Base-by-base conservation (phyloP, 1,284 basidiomycete genomes). In the Sutorius eximius region DNA sequence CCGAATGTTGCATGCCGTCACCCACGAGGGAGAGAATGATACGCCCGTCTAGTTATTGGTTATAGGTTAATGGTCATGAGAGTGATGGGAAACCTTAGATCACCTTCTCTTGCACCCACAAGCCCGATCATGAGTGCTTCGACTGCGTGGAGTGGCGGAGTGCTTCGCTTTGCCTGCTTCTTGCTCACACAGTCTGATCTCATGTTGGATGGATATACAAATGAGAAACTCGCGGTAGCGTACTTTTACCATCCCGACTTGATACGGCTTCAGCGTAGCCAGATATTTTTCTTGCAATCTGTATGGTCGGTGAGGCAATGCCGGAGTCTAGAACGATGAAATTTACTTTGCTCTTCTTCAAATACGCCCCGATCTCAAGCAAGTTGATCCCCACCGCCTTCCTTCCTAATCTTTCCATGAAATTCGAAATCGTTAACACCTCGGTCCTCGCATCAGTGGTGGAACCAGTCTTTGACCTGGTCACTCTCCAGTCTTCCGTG, bases 51-150 rank as follows among this genome's bases (percentile, higher is more conserved):
- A 13, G 52, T 52, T 11, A 44, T 20, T 20, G 20, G 41, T 46
- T 43, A 59, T 30, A 29, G 32, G 32, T 33, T 45, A 15, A 32
- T 20, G 4, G 30, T 8, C 29, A 38, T 41, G 18, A 24, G 3
- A 33, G 33, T 7, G 27, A 52, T 7, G 50, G 45, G 24, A 43
- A 48, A 20, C 3, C 7, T 12, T 30, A 43, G 44, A 44, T 45
- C 54, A 86, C 97, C 95, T 61, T 92, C 87, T 59, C 85, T 87
- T 0, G 89, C 81, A 59, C 91, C 86, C 1, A 88, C 88, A 22
- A 99, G 76, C 0, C 92, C 87, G 2, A 93, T 69, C 62, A 99
- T 82, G 65, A 98, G 93, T 22, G 85, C 77, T 71, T 98, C 93
- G 20, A 98, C 86, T 0, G 80, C 74, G 67, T 95, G 91, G 56